phyloP scores from a whole-genome alignment of 2,329 filamentous ascomycete species.

The Ophiognomonia clavigignenti-juglandacearum region DNA sequence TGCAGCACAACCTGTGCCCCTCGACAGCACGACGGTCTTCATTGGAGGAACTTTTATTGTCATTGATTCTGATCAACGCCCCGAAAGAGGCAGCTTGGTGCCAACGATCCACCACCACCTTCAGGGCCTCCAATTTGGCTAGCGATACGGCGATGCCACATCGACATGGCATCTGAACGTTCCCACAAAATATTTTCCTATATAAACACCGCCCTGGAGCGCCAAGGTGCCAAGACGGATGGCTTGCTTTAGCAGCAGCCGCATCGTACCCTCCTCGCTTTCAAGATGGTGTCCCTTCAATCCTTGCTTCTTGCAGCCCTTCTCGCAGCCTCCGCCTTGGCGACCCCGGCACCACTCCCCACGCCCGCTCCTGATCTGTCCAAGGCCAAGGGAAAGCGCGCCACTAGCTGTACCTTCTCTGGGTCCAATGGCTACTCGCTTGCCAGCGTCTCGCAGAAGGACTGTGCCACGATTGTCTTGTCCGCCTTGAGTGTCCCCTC shows the following conservation, averaged over 20 bases:
- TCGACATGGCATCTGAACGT: background rate
- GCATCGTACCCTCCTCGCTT: background rate
- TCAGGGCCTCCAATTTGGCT: too few species aligned
- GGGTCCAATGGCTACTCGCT: slow-evolving; percentile 33
- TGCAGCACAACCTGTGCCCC: too few species aligned
- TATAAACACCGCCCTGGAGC: background rate
- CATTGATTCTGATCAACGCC: background rate
- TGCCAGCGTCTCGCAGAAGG: slow-evolving; percentile 41
- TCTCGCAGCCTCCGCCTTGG: slow-evolving; percentile 14
- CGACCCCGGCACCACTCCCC: slow-evolving; percentile 7
- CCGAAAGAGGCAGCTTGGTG: slow-evolving; percentile 2
- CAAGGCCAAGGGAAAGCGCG: slow-evolving; percentile 8
- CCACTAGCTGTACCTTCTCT: slow-evolving; percentile 47
- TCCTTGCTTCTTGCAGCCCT: slow-evolving; percentile 9
- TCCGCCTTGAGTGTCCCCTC: slow-evolving; percentile 50
- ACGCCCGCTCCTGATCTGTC: slow-evolving; percentile 8
- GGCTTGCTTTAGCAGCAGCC: background rate
- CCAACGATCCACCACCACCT: background rate
- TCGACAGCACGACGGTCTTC: too few species aligned
- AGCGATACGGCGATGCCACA: too few species aligned
- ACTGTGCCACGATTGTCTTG: slow-evolving; percentile 49
- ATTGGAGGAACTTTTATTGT: slow-evolving; percentile 4
- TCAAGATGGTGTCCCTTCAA: slow-evolving; percentile 5
- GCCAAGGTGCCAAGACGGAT: background rate
- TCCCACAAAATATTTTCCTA: too few species aligned